These are phyloP conservation scores for Penicillium dipodomyicola DNA, from an alignment of 495 filamentous ascomycete genomes.

Conservation along the genomic window DNA sequence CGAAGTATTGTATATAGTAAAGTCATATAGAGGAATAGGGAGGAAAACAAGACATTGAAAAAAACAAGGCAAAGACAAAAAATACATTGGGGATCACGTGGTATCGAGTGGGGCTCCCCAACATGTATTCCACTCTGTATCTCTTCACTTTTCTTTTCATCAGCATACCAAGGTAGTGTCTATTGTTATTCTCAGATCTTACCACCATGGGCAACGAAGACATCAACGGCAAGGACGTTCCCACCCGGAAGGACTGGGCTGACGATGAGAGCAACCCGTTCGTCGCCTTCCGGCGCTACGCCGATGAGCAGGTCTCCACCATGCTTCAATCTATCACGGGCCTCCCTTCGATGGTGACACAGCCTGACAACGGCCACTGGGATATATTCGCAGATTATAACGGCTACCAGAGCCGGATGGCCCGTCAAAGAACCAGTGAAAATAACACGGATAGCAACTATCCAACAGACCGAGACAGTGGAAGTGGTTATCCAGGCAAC, in stretches of 20 bases:
- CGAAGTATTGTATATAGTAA: not conserved
- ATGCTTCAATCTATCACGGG: constrained; percentile 53
- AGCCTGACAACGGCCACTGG: constrained; percentile 37
- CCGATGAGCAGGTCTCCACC: constrained; percentile 57
- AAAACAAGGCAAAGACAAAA: not conserved
- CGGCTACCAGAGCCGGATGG: constrained; percentile 24
- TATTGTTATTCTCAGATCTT: not conserved
- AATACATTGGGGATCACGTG: constrained; percentile 19
- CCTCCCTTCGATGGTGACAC: constrained; percentile 38
- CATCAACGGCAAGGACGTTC: constrained; percentile 14
- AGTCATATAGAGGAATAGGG: not conserved
- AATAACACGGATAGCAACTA: constrained; percentile 17
- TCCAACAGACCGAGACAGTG: constrained; percentile 13
- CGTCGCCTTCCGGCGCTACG: constrained; percentile 57
- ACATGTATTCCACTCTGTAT: constrained; percentile 5
- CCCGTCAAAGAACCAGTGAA: constrained; percentile 19
- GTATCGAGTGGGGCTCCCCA: constrained; percentile 12
- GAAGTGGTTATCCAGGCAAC: constrained; percentile 8
- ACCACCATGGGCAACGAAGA: constrained; percentile 37
- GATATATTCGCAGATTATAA: constrained; percentile 35
- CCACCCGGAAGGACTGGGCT: constrained; percentile 20
- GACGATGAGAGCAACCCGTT: constrained; percentile 53
- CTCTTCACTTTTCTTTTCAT: constrained; percentile 6
- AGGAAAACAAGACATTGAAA: not conserved
- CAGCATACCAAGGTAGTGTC: not conserved